These are phyloP conservation scores for Blastobotrys illinoisensis DNA, from an alignment of 1,139 yeast species.

Conservation along the genomic window DNA sequence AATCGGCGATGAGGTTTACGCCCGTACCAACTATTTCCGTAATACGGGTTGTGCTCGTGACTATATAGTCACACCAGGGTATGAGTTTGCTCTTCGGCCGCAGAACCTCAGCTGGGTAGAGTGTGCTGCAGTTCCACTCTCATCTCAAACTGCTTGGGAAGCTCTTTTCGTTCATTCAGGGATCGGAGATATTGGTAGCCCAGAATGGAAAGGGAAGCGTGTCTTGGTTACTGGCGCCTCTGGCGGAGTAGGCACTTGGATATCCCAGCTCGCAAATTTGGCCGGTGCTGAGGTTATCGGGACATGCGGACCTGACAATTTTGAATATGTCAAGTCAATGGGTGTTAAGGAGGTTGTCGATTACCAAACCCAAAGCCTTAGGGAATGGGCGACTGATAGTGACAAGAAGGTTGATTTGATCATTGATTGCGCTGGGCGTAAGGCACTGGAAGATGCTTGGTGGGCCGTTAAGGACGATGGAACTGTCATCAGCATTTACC, in stretches of 20 bases:
- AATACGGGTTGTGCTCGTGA: neutral
- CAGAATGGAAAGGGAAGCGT: neutral
- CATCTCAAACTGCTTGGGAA: neutral
- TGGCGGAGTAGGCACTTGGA: conserved; percentile 1
- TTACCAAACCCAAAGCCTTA: neutral
- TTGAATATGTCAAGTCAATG: neutral
- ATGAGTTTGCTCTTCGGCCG: neutral
- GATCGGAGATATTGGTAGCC: neutral
- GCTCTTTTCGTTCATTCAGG: conserved; percentile 1
- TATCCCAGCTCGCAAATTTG: neutral
- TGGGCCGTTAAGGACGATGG: neutral
- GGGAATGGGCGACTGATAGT: neutral
- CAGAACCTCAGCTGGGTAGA: neutral
- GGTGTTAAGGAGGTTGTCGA: neutral
- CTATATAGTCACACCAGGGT: neutral
- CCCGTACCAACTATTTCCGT: neutral
- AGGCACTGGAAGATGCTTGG: neutral
- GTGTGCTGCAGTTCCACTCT: neutral
- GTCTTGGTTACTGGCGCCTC: conserved; percentile 2
- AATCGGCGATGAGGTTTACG: neutral
- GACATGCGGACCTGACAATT: neutral
- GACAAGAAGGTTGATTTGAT: neutral
- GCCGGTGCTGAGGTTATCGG: conserved; percentile 1
- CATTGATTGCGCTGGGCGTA: neutral
- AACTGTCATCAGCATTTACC: neutral